Evolutionary conservation across 1,139 yeast species (phyloP), one percentile per base, ranked within the genome.

Genomic region (Eremothecium sinecaudum): DNA sequence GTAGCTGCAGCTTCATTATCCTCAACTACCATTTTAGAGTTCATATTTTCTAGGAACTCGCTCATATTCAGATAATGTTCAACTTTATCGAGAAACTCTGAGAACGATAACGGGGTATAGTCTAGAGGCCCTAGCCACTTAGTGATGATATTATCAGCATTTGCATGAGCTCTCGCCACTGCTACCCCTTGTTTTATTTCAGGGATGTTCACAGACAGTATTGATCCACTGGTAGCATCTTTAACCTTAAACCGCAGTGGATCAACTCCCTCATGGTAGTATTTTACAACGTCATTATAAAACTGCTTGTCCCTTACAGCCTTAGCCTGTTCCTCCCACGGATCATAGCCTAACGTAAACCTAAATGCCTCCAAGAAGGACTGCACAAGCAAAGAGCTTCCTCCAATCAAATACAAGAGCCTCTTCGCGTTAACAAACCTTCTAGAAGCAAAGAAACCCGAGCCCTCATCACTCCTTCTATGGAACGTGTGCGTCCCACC

Each of bases 251-350:
- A 46, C 31, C 52, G 53, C 3, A 52, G 47, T 4, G 60, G 54
- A 33, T 57, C 60, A 15, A 56, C 46, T 4, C 56, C 58, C 31
- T 56, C 58, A 37, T 56, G 56, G 38, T 55, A 57, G 28, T 43
- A 57, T 28, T 47, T 44, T 6, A 52, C 42, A 7, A 56, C 53
- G 36, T 57, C 58, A 37, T 56, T 56, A 36, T 51, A 57, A 27
- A 57, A 53, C 32, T 54, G 51, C 37, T 57, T 56, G 21, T 56
- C 59, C 24, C 61, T 51, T 2, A 49, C 56, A 14, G 51, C 51
- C 34, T 52, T 60, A 2, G 79, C 77, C 47, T 75, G 81, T 30
- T 73, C 79, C 32, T 52, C 62, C 80, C 81, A 75, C 2, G 82
- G 82, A 46, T 76, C 82, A 48, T 69, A 69, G 2, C 76, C 53